A percentile compares a stretch with the other conserved stretches of the same genome.
Conservation (phyloP, 768 basidiomycete genomes). For the Omphalotus guepiniiformis region DNA sequence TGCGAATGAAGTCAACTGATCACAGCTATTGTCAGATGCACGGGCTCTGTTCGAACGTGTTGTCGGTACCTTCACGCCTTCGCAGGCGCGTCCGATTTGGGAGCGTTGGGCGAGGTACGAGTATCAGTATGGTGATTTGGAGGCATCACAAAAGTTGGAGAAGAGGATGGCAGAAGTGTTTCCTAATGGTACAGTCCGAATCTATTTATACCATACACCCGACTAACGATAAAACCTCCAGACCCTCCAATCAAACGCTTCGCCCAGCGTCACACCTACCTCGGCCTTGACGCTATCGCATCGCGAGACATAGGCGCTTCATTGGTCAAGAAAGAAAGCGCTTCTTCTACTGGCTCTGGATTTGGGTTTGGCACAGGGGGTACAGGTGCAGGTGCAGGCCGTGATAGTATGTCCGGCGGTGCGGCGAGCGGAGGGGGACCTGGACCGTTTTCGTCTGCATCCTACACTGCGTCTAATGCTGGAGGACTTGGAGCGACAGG, state of each 20-base stretch:
- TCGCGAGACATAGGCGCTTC: conserved; percentile 84
- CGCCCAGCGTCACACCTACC: conserved; percentile 80
- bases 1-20: conserved; percentile 7
- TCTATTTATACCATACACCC: conserved; percentile 4
- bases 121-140: conserved; percentile 91
- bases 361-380: neutral
- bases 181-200: conserved; percentile 59
- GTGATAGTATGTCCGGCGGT: too few relatives aligned
- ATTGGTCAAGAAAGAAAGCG: conserved; percentile 29
- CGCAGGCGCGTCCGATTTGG: conserved; percentile 84
- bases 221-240: conserved; percentile 29
- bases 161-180: conserved; percentile 85
- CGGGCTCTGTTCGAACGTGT: conserved; percentile 93
- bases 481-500: neutral
- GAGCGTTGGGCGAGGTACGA: conserved; percentile 95
- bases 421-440: neutral
- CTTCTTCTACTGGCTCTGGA: neutral
- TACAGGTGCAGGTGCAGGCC: conserved; percentile 11
- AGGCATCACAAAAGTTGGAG: conserved; percentile 85
- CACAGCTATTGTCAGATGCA: conserved; percentile 58
- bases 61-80: conserved; percentile 70
- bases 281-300: conserved; percentile 85
- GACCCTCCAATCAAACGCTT: conserved; percentile 90
- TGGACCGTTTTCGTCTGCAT: too few relatives aligned
- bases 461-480: neutral